phyloP scores from a whole-genome alignment of 371 early-diverging fungal genomes.

The Syncephalastrum contaminatum region DNA sequence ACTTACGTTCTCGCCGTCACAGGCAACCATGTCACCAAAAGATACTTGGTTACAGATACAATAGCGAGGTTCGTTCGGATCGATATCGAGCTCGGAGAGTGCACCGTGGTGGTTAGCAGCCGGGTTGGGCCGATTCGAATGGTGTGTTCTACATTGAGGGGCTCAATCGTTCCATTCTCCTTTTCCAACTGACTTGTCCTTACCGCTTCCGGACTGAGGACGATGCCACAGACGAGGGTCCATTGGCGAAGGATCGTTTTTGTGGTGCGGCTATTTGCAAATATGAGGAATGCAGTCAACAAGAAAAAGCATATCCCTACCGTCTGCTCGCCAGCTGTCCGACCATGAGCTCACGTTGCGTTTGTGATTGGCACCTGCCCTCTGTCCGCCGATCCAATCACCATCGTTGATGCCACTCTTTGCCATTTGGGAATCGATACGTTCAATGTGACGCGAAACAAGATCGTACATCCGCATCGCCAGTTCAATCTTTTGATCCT shows the following conservation, averaged over 20 bases:
- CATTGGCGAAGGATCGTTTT: slow-evolving; percentile 2
- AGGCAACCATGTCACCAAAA: slow-evolving; percentile 98
- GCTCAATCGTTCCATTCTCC: slow-evolving; percentile 11
- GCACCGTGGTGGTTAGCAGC: slow-evolving; percentile 19
- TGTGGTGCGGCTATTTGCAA: background rate
- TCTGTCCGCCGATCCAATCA: slow-evolving; percentile 27
- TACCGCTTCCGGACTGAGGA: slow-evolving; percentile 5
- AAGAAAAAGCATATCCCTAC: slow-evolving; percentile 1
- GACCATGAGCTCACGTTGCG: slow-evolving; percentile 1
- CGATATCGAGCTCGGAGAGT: slow-evolving; percentile 72
- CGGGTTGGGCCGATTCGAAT: slow-evolving; percentile 38
- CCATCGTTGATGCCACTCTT: slow-evolving; percentile 32
- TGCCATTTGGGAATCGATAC: slow-evolving; percentile 49
- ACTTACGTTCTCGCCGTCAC: slow-evolving; percentile 87
- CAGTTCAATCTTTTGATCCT: slow-evolving; percentile 52
- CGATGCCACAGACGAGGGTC: background rate
- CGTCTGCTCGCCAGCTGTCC: slow-evolving; percentile 6
- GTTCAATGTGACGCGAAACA: slow-evolving; percentile 48
- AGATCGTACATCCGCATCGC: slow-evolving; percentile 51
- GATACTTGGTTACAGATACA: slow-evolving; percentile 95
- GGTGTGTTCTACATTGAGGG: slow-evolving; percentile 23
- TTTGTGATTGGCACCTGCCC: background rate
- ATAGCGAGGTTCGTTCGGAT: slow-evolving; percentile 95
- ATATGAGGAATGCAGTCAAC: background rate
- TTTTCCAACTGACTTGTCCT: background rate